Evolutionary conservation across 108 stramenopile species (phyloP), one percentile per base, ranked within the genome.

Genomic region (Skeletonema marinoi): DNA sequence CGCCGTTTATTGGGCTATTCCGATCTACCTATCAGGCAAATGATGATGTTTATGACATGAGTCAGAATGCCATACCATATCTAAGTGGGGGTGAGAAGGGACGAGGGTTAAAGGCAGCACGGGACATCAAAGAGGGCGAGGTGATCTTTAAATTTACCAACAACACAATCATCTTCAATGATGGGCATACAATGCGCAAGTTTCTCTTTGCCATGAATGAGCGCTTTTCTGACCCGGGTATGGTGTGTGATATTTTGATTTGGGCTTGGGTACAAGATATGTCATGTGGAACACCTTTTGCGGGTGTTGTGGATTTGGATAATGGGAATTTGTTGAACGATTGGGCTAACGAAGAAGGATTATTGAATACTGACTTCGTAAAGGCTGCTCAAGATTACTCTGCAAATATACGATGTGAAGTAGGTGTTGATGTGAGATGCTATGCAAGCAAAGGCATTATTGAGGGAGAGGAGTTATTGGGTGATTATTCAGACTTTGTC

Each of bases 201-300:
- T 69, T 69, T 17, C 51, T 69, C 31, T 56, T 69, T 56, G 68
- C 32, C 32, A 69, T 69, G 11, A 56, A 56, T 69, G 50, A 36
- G 14, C 50, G 50, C 50, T 54, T 31, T 4, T 13, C 29, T 16
- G 50, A 68, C 31, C 48, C 46, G 36, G 68, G 68, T 31, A 68
- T 36, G 30, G 46, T 50, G 4, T 68, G 68, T 54, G 68, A 68
- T 56, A 50, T 68, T 19, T 32, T 68, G 31, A 68, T 31, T 30
- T 68, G 68, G 68, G 46, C 68, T 13, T 68, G 68, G 68, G 25
- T 51, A 1, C 68, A 68, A 30, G 31, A 68, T 30, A 16, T 29
- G 29, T n/a, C n/a, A n/a, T n/a, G n/a, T n/a, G n/a, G n/a, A 31
- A 30, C 32, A 30, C 32, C 68, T 36, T 36, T 36, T 68, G 68